phyloP scores from a whole-genome alignment of 345 rosid genomes.

The Pugionium cornutum region DNA sequence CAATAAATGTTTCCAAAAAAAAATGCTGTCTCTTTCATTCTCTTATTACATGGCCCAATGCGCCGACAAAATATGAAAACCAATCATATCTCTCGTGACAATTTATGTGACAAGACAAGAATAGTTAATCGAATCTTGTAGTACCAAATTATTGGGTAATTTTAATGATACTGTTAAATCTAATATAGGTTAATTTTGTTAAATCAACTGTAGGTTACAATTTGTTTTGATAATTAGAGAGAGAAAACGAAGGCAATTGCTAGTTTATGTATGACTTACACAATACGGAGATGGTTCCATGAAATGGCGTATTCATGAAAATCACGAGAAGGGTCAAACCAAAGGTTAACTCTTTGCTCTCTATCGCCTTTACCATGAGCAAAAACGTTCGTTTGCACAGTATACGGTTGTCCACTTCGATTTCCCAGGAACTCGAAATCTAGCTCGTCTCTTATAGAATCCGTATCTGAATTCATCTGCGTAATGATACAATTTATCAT shows the following conservation, averaged over 20 bases:
- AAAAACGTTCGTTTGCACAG: constrained; percentile 41
- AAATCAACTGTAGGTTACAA: neutral
- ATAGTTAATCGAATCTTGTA: constrained; percentile 17
- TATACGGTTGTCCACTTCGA: constrained; percentile 43
- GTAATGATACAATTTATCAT: neutral
- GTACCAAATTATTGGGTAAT: constrained; percentile 17
- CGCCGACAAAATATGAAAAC: constrained; percentile 30
- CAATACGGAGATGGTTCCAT: constrained; percentile 73
- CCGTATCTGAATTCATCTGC: constrained; percentile 43
- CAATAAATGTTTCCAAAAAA: constrained; percentile 25
- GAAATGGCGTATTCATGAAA: constrained; percentile 65
- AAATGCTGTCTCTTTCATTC: constrained; percentile 39
- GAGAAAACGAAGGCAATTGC: neutral
- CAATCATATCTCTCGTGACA: constrained; percentile 33
- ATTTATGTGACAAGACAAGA: constrained; percentile 20
- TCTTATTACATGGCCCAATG: constrained; percentile 27
- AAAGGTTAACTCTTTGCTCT: constrained; percentile 62
- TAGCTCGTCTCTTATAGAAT: constrained; percentile 36
- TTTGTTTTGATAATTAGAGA: neutral
- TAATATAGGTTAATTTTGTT: too few species aligned
- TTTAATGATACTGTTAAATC: neutral
- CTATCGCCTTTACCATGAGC: constrained; percentile 42
- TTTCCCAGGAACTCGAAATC: constrained; percentile 44
- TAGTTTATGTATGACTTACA: constrained; percentile 50
- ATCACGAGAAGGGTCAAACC: constrained; percentile 86